Evolutionary conservation across 805 yeast genomes (phyloP).

Genomic region (Hanseniaspora pseudoguilliermondii): DNA sequence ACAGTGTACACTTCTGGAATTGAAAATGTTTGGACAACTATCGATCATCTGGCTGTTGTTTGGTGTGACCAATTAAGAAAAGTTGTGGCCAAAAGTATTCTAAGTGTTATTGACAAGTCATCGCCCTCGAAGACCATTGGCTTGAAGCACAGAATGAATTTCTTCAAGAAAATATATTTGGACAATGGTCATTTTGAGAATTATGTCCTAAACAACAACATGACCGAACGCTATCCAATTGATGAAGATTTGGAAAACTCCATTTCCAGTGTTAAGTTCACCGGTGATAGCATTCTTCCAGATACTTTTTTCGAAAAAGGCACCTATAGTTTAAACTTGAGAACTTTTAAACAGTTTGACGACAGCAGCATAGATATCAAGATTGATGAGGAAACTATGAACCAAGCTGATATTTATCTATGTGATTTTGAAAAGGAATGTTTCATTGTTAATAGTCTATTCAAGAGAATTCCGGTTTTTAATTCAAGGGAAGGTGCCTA

Average conservation of each 20-base stretch:
- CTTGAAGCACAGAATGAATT: slow-evolving; percentile 43
- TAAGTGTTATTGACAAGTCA: slow-evolving; percentile 44
- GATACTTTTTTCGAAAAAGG: not conserved
- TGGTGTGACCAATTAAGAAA: slow-evolving; percentile 87
- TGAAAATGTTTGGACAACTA: slow-evolving; percentile 84
- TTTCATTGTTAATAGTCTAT: not conserved
- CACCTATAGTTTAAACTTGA: not conserved
- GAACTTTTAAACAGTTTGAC: not conserved
- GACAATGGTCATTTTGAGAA: slow-evolving; percentile 11
- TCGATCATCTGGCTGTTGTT: slow-evolving; percentile 87
- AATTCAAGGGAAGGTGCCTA: slow-evolving; percentile 10
- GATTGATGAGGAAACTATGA: not conserved
- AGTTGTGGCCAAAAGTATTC: slow-evolving; percentile 43
- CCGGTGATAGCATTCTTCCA: not conserved
- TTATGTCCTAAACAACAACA: not conserved
- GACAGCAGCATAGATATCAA: not conserved
- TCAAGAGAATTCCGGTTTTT: slow-evolving; percentile 6
- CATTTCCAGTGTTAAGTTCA: not conserved
- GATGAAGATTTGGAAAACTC: not conserved
- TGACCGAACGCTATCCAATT: not conserved
- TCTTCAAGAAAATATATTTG: slow-evolving; percentile 35
- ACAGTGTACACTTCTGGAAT: slow-evolving; percentile 75
- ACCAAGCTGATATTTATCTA: not conserved
- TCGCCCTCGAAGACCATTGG: slow-evolving; percentile 39
- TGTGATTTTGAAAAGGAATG: not conserved